Conservation (phyloP, 306 rosid genomes). For the Cyamopsis tetragonoloba region DNA sequence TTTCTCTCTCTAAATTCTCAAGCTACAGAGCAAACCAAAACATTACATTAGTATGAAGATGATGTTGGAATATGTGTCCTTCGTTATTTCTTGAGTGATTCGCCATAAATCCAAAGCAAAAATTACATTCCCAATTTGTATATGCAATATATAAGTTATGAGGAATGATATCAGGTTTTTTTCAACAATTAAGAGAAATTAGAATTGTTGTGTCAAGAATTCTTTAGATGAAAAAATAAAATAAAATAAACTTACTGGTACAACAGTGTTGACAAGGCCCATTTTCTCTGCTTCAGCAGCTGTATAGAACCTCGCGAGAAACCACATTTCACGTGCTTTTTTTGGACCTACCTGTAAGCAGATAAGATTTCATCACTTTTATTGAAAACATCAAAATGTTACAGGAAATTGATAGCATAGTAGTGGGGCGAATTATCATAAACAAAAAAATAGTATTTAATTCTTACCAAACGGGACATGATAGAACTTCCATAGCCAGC, state of each 20-base stretch:
- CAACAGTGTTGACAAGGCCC: conserved; percentile 89
- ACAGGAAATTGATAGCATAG: neutral
- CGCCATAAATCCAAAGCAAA: neutral
- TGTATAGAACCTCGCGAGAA: conserved; percentile 74
- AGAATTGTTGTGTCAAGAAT: neutral
- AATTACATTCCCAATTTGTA: neutral
- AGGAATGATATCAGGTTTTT: neutral
- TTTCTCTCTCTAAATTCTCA: conserved; percentile 73
- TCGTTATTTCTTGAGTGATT: neutral
- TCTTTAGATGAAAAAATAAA: neutral
- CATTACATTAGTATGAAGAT: neutral
- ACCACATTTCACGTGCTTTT: conserved; percentile 93
- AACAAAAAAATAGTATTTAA: neutral
- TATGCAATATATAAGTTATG: neutral
- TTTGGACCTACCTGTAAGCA: conserved; percentile 75
- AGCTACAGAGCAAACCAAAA: conserved; percentile 44
- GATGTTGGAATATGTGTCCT: neutral
- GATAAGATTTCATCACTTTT: neutral
- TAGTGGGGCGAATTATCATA: neutral
- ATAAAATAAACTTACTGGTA: conserved; percentile 69
- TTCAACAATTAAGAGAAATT: neutral
- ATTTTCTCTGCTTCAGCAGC: conserved; percentile 91
- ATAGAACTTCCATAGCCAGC: conserved; percentile 98
- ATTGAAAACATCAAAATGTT: neutral
- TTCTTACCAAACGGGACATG: conserved; percentile 85